Percentiles rank a stretch among this genome's conserved stretches.
These are phyloP conservation scores for Thalia dealbata DNA, from an alignment of 176 grass and related monocot species.

Conservation along the genomic window DNA sequence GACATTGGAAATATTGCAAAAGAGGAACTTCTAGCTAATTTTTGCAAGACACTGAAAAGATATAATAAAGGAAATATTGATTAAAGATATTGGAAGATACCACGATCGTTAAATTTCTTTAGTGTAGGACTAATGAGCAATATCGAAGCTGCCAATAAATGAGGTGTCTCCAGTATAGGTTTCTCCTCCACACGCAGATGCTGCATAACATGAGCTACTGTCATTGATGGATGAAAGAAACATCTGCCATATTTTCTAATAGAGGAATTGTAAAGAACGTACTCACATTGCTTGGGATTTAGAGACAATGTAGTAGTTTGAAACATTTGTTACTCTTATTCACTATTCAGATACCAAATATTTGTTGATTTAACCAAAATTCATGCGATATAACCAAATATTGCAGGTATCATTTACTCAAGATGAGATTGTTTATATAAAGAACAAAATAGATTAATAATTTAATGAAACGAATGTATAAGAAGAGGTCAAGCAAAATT, in stretches of 20 bases:
- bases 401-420: neutral
- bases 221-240: neutral
- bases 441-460: no score
- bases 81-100: slow-evolving; percentile 28
- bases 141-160: slow-evolving; percentile 64
- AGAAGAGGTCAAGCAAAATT: neutral
- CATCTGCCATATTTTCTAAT: no score
- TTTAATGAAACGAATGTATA: no score
- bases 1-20: neutral
- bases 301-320: neutral
- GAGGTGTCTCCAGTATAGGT: slow-evolving; percentile 71
- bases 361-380: neutral
- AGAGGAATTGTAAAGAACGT: neutral
- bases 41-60: neutral
- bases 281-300: neutral
- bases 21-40: neutral
- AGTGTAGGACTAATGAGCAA: slow-evolving; percentile 80
- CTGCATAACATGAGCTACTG: slow-evolving; percentile 26
- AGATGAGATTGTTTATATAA: neutral
- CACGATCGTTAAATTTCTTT: slow-evolving; percentile 87
- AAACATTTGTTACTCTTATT: neutral
- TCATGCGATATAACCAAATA: neutral
- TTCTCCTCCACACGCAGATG: slow-evolving; percentile 91
- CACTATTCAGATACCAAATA: neutral
- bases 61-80: neutral